Percentiles rank a stretch among this genome's conserved stretches.
Conservation (phyloP, 1,139 yeast genomes). For the Arxiozyma telluris region DNA sequence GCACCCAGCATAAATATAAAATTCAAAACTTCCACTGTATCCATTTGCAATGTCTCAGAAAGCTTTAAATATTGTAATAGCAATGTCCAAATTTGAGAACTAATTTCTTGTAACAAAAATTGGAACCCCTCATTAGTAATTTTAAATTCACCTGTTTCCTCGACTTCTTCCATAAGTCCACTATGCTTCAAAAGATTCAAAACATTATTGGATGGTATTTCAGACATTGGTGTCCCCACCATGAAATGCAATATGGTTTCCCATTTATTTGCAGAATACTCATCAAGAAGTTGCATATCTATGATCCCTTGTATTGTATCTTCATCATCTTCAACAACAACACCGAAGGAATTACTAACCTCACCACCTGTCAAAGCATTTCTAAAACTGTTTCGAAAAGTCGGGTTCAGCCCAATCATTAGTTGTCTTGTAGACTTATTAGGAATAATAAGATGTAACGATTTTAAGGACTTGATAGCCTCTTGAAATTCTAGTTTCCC, state of each 20-base stretch:
- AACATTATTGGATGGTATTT: conserved; percentile 62
- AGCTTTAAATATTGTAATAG: conserved; percentile 77
- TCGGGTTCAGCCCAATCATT: conserved; percentile 49
- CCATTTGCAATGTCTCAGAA: conserved; percentile 81
- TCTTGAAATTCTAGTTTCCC: conserved; percentile 48
- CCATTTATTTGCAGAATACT: conserved; percentile 83
- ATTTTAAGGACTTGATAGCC: conserved; percentile 66
- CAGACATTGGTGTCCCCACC: conserved; percentile 80
- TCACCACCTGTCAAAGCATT: conserved; percentile 77
- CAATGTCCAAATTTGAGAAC: conserved; percentile 92
- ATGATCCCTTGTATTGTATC: conserved; percentile 36
- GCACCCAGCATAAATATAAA: conserved; percentile 91
- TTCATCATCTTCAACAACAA: conserved; percentile 39
- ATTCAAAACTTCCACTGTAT: conserved; percentile 90
- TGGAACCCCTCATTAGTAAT: conserved; percentile 93
- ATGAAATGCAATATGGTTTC: conserved; percentile 91
- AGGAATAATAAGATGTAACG: conserved; percentile 69
- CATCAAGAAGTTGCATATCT: conserved; percentile 57
- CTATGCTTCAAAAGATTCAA: conserved; percentile 60
- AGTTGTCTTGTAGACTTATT: conserved; percentile 23
- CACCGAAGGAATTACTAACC: conserved; percentile 45
- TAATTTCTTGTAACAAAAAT: conserved; percentile 81
- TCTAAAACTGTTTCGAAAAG: conserved; percentile 65
- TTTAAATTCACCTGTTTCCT: conserved; percentile 41
- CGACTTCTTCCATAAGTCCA: conserved; percentile 70